Base-by-base conservation (phyloP, 495 filamentous ascomycete species). In the Hyphodiscus hymeniophilus region DNA sequence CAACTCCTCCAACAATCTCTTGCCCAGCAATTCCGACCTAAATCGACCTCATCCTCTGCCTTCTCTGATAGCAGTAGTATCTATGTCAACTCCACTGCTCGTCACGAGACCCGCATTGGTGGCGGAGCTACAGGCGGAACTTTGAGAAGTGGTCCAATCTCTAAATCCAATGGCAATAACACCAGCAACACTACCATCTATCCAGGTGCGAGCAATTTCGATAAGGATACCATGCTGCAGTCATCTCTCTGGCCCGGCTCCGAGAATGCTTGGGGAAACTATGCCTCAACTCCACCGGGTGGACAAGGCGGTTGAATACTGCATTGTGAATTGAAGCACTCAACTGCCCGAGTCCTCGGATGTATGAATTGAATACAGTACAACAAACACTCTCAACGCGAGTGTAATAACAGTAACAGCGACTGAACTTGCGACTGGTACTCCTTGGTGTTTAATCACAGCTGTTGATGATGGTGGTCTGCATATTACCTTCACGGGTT, bases 31-130 rank as follows among this genome's bases (percentile, higher is more conserved):
- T 55, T 40, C 31, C 49, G 42, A 33, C 49, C 56, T 2, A 34
- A 40, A 15, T 45, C 50, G 1, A 47, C 43, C 3, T 15, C 34
- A 17, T 55, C 54, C 3, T 54, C 55, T 17, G 28, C 17, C 15
- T 67, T 66, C 45, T 55, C 63, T 10, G 54, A 66, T 41, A 54
- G 60, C 0, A 67, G 63, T 47, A 69, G 62, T 42, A 47, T 69
- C 10, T 59, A 60, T 23, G 54, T 39, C n/a, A 59, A 63, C 16
- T 60, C 63, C 24, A 59, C 63, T 18, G 46, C 45, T n/a, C 23
- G 34, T n/a, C 17, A 10, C 15, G 59, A 61, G 21, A 58, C 56
- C 33, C 54, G 54, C 21, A 11, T 56, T 18, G 40, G 30, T 35
- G 62, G 57, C 41, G 51, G 52, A 23, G 31, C 39, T 11, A 3